Evolutionary conservation across 495 filamentous ascomycete genomes (phyloP).

Genomic region (Neurospora sp.): DNA sequence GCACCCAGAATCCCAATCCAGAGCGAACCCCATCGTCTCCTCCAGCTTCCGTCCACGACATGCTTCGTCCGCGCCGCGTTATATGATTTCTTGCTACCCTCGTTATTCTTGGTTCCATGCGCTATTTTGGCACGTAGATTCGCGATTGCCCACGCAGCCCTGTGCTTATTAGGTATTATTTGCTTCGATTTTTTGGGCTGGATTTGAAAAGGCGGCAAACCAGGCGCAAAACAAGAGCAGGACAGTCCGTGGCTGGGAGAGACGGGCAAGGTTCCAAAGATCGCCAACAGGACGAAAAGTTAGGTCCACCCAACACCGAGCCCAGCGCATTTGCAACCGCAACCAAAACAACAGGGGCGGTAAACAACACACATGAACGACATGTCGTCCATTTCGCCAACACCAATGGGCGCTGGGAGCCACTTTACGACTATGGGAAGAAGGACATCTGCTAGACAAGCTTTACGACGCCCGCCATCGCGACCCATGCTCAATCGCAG

Average conservation of each 20-base stretch:
- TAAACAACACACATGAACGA: neutral
- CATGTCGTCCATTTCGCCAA: conserved; percentile 31
- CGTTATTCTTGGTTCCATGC: conserved; percentile 18
- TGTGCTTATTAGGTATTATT: neutral
- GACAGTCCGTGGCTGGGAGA: neutral
- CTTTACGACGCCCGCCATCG: conserved; percentile 26
- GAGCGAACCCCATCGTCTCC: neutral
- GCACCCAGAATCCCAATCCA: conserved; percentile 3
- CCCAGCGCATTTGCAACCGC: conserved; percentile 3
- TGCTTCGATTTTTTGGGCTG: neutral
- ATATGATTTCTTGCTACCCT: conserved; percentile 13
- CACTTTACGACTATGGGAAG: conserved; percentile 26
- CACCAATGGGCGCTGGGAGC: conserved; percentile 24
- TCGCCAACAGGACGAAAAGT: neutral
- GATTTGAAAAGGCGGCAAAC: neutral
- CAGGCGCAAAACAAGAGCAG: neutral
- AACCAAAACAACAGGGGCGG: conserved; percentile 5
- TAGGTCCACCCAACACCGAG: conserved; percentile 1
- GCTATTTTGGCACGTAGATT: conserved; percentile 24
- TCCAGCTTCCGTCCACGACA: conserved; percentile 1
- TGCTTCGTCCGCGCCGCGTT: conserved; percentile 18
- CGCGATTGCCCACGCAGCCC: neutral
- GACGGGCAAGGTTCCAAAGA: neutral
- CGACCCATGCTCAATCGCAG: conserved; percentile 23
- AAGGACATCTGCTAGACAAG: conserved; percentile 34